phyloP scores from a whole-genome alignment of 192 early-diverging fungal genomes.

The Phycomyces blakesleeanus region DNA sequence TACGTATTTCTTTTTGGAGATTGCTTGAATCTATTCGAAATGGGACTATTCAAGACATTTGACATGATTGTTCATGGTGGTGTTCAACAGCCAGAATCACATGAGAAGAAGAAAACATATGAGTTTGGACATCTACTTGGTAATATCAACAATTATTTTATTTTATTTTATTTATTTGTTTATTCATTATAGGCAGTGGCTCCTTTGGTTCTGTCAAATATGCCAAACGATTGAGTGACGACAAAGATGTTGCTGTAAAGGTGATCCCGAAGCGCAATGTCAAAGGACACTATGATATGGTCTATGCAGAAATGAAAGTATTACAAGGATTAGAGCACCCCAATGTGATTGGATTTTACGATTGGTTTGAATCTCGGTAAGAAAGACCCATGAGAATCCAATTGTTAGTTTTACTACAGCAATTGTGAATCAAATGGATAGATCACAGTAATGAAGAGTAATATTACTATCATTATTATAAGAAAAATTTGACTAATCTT shows the following conservation, averaged over 20 bases:
- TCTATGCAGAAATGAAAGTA: constrained; percentile 79
- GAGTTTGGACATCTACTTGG: constrained; percentile 57
- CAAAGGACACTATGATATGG: constrained; percentile 79
- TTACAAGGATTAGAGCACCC: constrained; percentile 79
- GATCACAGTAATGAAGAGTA: constrained; percentile 27
- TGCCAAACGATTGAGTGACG: constrained; percentile 60
- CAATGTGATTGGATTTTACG: constrained; percentile 84
- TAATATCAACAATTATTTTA: constrained; percentile 15
- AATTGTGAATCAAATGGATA: too few relatives aligned
- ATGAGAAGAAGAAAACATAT: constrained; percentile 67
- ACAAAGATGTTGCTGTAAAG: constrained; percentile 82
- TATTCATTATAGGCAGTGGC: constrained; percentile 35
- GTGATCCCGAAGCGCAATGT: constrained; percentile 86
- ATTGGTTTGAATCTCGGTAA: constrained; percentile 59
- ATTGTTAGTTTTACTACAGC: too few relatives aligned
- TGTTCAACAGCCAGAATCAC: constrained; percentile 46
- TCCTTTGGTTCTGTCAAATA: constrained; percentile 72
- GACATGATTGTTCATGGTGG: constrained; percentile 37
- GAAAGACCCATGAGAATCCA: too few relatives aligned
- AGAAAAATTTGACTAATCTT: too few relatives aligned
- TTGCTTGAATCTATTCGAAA: neutral
- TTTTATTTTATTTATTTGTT: neutral
- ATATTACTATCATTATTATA: neutral
- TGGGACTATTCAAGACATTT: constrained; percentile 25
- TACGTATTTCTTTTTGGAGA: too few relatives aligned